A percentile compares a stretch with the other conserved stretches of the same genome.
phyloP scores from a whole-genome alignment of 148 eudicot species.

The Chenopodium berlandieri region DNA sequence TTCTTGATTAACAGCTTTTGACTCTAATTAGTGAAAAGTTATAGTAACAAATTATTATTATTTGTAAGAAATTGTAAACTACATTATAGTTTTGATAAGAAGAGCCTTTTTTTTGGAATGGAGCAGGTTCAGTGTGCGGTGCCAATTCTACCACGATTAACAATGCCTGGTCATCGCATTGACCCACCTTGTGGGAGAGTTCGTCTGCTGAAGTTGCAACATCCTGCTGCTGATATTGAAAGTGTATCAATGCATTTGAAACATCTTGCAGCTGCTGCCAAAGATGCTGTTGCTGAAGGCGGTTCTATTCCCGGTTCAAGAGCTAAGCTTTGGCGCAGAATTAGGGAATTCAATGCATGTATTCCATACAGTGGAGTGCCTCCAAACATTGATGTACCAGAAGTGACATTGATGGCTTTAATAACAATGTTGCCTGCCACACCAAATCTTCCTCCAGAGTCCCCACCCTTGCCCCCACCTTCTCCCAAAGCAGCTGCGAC shows the following conservation, averaged over 20 bases:
- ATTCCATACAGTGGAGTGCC: constrained; percentile 89
- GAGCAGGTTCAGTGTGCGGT: constrained; percentile 86
- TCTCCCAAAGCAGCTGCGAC: constrained; percentile 99
- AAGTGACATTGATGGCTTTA: constrained; percentile 96
- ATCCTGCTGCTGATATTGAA: constrained; percentile 62
- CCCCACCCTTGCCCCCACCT: constrained; percentile 92
- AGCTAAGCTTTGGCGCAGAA: constrained; percentile 98
- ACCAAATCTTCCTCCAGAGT: constrained; percentile 89
- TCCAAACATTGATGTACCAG: constrained; percentile 80
- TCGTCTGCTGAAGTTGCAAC: constrained; percentile 41
- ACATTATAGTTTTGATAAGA: constrained; percentile 13
- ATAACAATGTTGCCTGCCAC: constrained; percentile 94
- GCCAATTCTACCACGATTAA: constrained; percentile 84
- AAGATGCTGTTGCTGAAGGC: constrained; percentile 98
- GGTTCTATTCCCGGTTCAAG: constrained; percentile 97
- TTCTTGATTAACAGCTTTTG: constrained; percentile 26
- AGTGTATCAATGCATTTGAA: constrained; percentile 77
- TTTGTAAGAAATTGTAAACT: background rate
- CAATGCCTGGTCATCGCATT: constrained; percentile 98
- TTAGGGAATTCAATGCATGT: constrained; percentile 95
- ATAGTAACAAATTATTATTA: background rate
- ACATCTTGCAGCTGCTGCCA: constrained; percentile 92
- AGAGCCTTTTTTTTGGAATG: constrained; percentile 24
- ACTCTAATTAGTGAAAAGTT: background rate
- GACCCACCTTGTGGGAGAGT: constrained; percentile 98